Evolutionary conservation across 495 filamentous ascomycete species (phyloP), one percentile per base, ranked within the genome.

Genomic region (Aspergillus baeticus): DNA sequence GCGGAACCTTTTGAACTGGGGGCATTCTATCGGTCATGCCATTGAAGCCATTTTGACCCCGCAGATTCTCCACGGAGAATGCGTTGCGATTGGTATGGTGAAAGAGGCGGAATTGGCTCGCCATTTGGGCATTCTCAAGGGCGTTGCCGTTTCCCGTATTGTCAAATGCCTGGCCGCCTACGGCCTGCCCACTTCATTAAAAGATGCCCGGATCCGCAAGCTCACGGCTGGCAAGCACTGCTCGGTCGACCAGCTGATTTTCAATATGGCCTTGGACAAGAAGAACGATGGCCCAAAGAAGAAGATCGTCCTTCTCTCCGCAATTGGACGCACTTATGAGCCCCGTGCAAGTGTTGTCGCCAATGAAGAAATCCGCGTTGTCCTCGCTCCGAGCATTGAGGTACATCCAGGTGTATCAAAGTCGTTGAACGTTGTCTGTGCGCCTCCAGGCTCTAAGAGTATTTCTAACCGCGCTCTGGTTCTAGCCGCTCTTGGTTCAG

Each of bases 241-340:
- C 68, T 87, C 91, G n/a, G 90, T 97, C 10, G 91, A 98, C 58
- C 83, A 87, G 41, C 69, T 98, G 54, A 76, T 98, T 42, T 80
- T 85, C 55, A 93, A 95, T 68, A 98, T 98, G 94, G 92, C 86
- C 2, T 85, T 98, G 36, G 94, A 98, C 75, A 98, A 98, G 83
- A 98, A 98, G 82, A 98, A 98, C 52, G 88, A 96, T 31, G 94
- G 94, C 1, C 83, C 81, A 33, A 93, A 95, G 71, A 98, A 98
- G 80, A 96, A 95, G 74, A 87, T 98, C 51, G 94, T 96, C n/a
- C 82, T 99, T 6, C 83, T 99, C 18, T 91, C 91, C 0, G 87
- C 88, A 10, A 95, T 99, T 72, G 94, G 94, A 51, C 83, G 84
- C 60, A 92, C 91, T 10, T 73, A 92, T 59, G 94, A 98, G 70